Conservation (phyloP, 805 yeast genomes). For the Candida ipomoeae region DNA sequence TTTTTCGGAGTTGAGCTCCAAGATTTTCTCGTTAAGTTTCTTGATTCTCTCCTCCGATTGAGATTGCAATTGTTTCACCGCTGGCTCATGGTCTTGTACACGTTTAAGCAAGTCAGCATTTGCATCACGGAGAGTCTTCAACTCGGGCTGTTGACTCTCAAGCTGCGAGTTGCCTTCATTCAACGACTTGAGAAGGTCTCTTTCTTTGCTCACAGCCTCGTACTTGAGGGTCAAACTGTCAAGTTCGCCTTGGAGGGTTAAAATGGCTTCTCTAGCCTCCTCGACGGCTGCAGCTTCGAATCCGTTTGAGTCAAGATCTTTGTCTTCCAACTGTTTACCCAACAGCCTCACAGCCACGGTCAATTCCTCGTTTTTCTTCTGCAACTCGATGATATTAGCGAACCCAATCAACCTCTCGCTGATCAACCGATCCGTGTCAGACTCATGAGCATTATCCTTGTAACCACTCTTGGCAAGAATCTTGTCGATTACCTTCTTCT, state of each 20-base stretch:
- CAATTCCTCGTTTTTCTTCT: slow-evolving; percentile 70
- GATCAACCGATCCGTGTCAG: slow-evolving; percentile 71
- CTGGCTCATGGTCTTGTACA: slow-evolving; percentile 35
- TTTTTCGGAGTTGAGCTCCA: slow-evolving; percentile 22
- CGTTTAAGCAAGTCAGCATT: slow-evolving; percentile 31
- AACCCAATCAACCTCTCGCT: slow-evolving; percentile 72
- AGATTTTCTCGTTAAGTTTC: slow-evolving; percentile 40
- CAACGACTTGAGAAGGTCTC: slow-evolving; percentile 55
- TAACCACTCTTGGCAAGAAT: slow-evolving; percentile 42
- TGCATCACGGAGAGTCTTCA: slow-evolving; percentile 23
- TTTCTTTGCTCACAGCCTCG: slow-evolving; percentile 55
- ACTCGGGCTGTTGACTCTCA: slow-evolving; percentile 15
- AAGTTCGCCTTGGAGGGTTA: slow-evolving; percentile 57
- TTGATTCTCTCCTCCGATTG: slow-evolving; percentile 44
- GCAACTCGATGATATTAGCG: slow-evolving; percentile 61
- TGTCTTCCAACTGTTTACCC: slow-evolving; percentile 64
- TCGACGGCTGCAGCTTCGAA: slow-evolving; percentile 47
- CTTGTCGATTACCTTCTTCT: slow-evolving; percentile 58
- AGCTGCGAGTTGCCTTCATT: neutral
- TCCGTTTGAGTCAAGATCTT: slow-evolving; percentile 44
- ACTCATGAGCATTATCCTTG: slow-evolving; percentile 28
- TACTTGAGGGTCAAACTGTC: slow-evolving; percentile 48
- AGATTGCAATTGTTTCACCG: slow-evolving; percentile 27
- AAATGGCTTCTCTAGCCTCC: slow-evolving; percentile 68
- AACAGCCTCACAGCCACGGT: slow-evolving; percentile 64